phyloP scores from a whole-genome alignment of 148 eudicot genomes.

The Arctostaphylos glauca region DNA sequence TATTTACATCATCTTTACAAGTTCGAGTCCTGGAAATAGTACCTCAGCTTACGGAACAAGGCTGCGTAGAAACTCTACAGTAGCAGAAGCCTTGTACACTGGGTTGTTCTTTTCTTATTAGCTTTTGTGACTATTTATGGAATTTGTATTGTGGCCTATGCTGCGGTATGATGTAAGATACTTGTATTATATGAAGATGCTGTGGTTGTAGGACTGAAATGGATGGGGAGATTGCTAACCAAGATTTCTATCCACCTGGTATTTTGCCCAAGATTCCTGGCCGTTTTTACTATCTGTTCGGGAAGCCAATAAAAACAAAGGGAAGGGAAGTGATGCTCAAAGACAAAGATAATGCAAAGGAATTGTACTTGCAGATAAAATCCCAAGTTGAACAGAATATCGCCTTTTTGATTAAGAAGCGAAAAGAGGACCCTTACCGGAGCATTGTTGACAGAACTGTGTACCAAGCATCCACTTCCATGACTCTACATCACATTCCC shows the following conservation, averaged over 20 bases:
- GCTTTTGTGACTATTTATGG: background rate
- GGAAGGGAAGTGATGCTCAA: constrained; percentile 50
- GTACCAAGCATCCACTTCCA: constrained; percentile 31
- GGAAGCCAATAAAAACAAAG: constrained; percentile 66
- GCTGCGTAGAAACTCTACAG: too few relatives aligned
- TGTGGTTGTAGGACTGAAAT: constrained; percentile 41
- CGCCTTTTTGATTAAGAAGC: constrained; percentile 57
- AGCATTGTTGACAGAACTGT: constrained; percentile 50
- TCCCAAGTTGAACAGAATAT: constrained; percentile 54
- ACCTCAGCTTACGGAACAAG: too few relatives aligned
- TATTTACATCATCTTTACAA: too few relatives aligned
- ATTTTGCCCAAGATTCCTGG: constrained; percentile 77
- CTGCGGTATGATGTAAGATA: background rate
- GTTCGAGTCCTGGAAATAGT: too few relatives aligned
- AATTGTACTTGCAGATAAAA: constrained; percentile 55
- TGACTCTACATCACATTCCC: constrained; percentile 45
- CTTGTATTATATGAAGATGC: background rate
- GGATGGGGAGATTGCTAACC: constrained; percentile 70
- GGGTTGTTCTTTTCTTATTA: background rate
- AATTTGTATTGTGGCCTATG: background rate
- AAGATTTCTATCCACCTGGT: constrained; percentile 59
- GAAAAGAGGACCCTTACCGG: constrained; percentile 83
- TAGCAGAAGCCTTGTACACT: too few relatives aligned
- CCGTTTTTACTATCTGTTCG: constrained; percentile 73
- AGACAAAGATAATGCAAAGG: constrained; percentile 52